These are phyloP conservation scores for Kalmanozyma brasiliensis DNA, from an alignment of 1,284 basidiomycete genomes.

Conservation along the genomic window DNA sequence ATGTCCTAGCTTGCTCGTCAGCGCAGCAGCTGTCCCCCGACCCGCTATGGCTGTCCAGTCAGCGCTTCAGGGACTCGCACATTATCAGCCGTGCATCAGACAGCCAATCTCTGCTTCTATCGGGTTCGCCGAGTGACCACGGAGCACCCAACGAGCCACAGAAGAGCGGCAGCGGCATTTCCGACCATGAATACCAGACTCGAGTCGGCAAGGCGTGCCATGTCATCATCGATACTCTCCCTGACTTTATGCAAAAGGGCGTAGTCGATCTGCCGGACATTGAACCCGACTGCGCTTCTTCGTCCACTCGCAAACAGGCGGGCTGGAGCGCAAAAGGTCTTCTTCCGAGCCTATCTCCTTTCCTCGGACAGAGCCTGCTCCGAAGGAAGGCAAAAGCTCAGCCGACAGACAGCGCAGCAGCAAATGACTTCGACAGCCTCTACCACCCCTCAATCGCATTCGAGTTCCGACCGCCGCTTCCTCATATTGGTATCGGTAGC, in stretches of 20 bases:
- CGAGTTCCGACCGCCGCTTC: conserved; percentile 46
- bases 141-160: not conserved
- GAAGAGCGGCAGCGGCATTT: conserved; percentile 3
- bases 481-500: conserved; percentile 31
- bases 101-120: conserved; percentile 4
- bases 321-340: conserved; percentile 16
- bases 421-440: conserved; percentile 34
- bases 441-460: conserved; percentile 58
- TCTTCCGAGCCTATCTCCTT: conserved; percentile 31
- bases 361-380: conserved; percentile 37
- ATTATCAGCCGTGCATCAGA: not conserved
- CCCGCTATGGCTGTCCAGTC: not conserved
- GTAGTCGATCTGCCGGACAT: conserved; percentile 46
- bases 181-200: conserved; percentile 53
- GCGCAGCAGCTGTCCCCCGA: not conserved
- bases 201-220: conserved; percentile 49
- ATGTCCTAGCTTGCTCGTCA: not conserved
- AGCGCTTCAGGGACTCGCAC: not conserved
- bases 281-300: conserved; percentile 9
- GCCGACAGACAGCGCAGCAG: not conserved
- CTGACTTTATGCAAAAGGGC: conserved; percentile 49
- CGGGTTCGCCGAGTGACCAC: conserved; percentile 1
- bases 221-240: conserved; percentile 46
- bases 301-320: conserved; percentile 1
- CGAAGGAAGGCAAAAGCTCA: conserved; percentile 20